Conservation (phyloP, 495 filamentous ascomycete genomes). For the Talaromyces trachyspermus region DNA sequence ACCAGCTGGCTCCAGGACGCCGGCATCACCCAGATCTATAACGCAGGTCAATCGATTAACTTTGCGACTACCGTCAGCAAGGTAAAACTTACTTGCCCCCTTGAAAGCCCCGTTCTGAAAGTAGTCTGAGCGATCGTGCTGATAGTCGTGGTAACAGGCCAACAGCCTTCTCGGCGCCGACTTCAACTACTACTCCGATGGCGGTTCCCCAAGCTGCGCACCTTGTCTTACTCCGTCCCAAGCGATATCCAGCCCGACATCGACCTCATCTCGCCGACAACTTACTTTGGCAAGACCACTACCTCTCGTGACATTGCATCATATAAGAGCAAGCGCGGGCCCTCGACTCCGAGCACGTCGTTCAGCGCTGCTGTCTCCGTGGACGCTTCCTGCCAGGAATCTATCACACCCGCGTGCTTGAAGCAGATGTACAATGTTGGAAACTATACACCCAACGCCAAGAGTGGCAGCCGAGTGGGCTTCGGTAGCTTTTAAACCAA, state of each 20-base stretch:
- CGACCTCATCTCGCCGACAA: constrained; percentile 54
- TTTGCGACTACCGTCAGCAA: constrained; percentile 42
- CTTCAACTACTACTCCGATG: constrained; percentile 34
- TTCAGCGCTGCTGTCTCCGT: constrained; percentile 11
- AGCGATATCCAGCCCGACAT: constrained; percentile 42
- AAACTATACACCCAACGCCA: constrained; percentile 39
- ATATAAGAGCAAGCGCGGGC: constrained; percentile 12
- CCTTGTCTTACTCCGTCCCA: constrained; percentile 59
- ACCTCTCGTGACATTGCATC: constrained; percentile 11
- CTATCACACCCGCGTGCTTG: constrained; percentile 53
- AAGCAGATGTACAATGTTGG: constrained; percentile 52
- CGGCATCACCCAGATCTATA: constrained; percentile 38
- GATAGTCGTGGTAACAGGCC: constrained; percentile 12
- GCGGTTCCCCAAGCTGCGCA: constrained; percentile 38
- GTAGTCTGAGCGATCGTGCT: not conserved
- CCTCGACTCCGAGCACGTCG: constrained; percentile 9
- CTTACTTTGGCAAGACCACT: constrained; percentile 45
- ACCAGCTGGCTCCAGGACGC: constrained; percentile 43
- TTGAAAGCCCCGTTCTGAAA: too few species aligned
- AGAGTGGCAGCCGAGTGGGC: constrained; percentile 42
- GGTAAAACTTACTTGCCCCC: too few species aligned
- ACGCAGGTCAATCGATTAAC: constrained; percentile 37
- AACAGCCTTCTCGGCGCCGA: constrained; percentile 42
- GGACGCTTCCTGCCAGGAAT: constrained; percentile 36
- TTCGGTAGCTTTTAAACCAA: constrained; percentile 51